Conservation (phyloP, 2,329 filamentous ascomycete species). For the Albophoma yamanashiensis region DNA sequence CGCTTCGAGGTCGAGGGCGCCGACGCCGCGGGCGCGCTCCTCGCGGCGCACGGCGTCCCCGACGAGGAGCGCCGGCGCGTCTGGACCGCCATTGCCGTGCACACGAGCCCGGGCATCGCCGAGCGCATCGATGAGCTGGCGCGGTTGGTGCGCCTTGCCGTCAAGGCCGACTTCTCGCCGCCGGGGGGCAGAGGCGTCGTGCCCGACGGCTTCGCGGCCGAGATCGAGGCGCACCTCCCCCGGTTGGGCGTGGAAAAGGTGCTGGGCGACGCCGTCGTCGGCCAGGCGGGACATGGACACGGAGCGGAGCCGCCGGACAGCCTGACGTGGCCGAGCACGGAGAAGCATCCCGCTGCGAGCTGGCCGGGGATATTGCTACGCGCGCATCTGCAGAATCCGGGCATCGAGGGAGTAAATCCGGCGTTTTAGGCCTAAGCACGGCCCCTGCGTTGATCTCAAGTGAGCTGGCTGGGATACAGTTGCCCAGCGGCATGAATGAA, state of each 20-base stretch:
- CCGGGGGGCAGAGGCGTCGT: background rate
- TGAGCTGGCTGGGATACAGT: background rate
- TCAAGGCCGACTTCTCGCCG: conserved; percentile 20
- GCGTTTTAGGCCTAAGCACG: conserved; percentile 12
- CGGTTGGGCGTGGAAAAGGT: conserved; percentile 13
- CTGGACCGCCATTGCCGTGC: conserved; percentile 24
- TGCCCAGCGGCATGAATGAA: background rate
- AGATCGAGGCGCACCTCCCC: conserved; percentile 14
- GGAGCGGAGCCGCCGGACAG: conserved; percentile 10
- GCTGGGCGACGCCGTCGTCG: conserved; percentile 16
- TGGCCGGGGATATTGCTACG: conserved; percentile 20
- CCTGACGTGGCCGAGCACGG: conserved; percentile 12
- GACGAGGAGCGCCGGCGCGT: conserved; percentile 16
- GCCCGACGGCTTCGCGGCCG: conserved; percentile 1
- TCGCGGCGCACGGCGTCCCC: conserved; percentile 13
- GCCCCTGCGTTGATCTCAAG: background rate
- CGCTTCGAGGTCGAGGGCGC: conserved; percentile 25
- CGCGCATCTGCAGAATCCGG: conserved; percentile 18
- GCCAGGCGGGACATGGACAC: conserved; percentile 10
- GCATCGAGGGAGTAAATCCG: conserved; percentile 13
- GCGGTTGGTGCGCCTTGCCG: conserved; percentile 18
- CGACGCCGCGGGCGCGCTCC: conserved; percentile 17
- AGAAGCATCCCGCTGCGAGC: conserved; percentile 17
- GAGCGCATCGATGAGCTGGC: conserved; percentile 23
- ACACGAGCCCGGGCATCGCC: conserved; percentile 23